These are phyloP conservation scores for Corylus americana DNA, from an alignment of 306 rosid species.

Conservation along the genomic window DNA sequence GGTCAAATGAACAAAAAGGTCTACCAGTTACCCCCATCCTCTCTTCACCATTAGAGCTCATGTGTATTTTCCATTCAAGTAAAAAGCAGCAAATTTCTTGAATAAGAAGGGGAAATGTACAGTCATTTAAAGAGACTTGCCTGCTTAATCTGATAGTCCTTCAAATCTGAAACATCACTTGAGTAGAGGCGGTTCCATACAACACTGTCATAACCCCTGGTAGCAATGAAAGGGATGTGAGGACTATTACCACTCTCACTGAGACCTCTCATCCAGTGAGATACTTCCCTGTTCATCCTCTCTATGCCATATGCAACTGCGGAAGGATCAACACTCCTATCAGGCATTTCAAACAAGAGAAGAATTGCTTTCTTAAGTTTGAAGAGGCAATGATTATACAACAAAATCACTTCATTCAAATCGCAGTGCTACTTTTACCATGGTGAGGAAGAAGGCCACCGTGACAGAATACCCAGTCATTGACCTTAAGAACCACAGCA, in stretches of 20 bases:
- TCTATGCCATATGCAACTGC: constrained; percentile 85
- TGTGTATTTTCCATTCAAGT: neutral
- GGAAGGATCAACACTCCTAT: constrained; percentile 33
- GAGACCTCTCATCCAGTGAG: constrained; percentile 84
- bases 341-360: constrained; percentile 32
- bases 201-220: constrained; percentile 88
- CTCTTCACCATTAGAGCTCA: neutral
- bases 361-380: constrained; percentile 17
- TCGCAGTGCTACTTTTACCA: constrained; percentile 49
- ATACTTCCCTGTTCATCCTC: constrained; percentile 82
- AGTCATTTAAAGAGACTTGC: constrained; percentile 36
- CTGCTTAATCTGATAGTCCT: constrained; percentile 63
- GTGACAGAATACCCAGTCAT: constrained; percentile 97
- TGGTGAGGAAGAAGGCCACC: constrained; percentile 99
- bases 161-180: constrained; percentile 59
- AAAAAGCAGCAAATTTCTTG: neutral
- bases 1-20: neutral
- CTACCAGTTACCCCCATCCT: neutral
- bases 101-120: neutral
- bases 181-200: constrained; percentile 98
- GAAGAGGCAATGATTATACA: constrained; percentile 21
- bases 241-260: constrained; percentile 37
- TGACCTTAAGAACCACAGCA: constrained; percentile 83
- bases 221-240: constrained; percentile 74
- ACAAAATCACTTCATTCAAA: constrained; percentile 15